Base-by-base conservation (phyloP, 75 land plant genomes). In the Selaginella moellendorffii region DNA sequence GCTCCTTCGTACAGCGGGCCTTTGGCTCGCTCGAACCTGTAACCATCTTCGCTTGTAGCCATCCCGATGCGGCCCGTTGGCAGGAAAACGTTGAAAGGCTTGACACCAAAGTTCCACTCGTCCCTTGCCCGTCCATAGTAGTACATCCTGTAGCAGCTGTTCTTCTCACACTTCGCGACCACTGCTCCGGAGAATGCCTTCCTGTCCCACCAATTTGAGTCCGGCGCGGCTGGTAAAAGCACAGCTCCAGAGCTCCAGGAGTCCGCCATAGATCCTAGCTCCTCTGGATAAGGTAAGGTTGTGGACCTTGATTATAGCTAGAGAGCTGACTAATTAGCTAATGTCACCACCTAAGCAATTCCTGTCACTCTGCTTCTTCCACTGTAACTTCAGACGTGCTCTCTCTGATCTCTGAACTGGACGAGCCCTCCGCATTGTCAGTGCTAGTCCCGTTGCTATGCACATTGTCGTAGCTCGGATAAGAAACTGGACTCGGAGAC, bases 121-220 rank as follows among this genome's bases (percentile, higher is more conserved):
- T 77, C 68, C 18, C 54, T 10, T 8, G 27, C 63, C 1, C 79
- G 71, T 2, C 79, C 79, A 42, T 77, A 77, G 72, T 77, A 77
- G 19, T 77, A 77, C 79, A 77, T 77, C 28, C 77, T 71, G 63
- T 68, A 77, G 17, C 30, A 53, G 23, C 31, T 2, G n/a, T 1
- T 30, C 1, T 2, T 1, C 22, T 24, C 29, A 26, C 56, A 21
- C 2, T 22, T 1, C 30, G 70, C 66, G n/a, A 76, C 76, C 0
- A 76, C 78, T 2, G 78, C 71, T 20, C 78, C 78, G 10, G 71
- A 76, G 31, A 72, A 68, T 10, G 46, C 46, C 59, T 51, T 67
- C 54, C 28, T 72, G 78, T 76, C 78, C 78, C 78, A 76, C 75
- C 74, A 71, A 42, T 71, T 63, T 12, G 71, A 76, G 23, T 62